phyloP scores from a whole-genome alignment of 2,329 filamentous ascomycete species.

The Biscogniauxia marginata region DNA sequence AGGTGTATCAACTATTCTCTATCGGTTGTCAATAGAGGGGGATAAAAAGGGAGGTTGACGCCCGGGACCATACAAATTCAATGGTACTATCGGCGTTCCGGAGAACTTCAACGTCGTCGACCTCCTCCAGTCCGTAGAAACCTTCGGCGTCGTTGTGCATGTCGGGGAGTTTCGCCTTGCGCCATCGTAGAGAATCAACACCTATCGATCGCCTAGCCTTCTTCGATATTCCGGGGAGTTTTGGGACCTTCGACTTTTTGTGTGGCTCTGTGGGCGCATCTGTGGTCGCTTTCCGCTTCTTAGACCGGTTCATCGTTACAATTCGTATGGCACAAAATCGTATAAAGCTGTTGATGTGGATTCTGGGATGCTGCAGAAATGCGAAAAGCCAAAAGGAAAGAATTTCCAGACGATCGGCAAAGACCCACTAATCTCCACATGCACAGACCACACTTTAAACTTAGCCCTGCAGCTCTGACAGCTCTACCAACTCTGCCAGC shows the following conservation, averaged over 20 bases:
- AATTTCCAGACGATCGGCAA: not conserved
- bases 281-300: constrained; percentile 25
- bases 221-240: constrained; percentile 19
- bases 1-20: constrained; percentile 25
- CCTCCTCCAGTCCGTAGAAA: constrained; percentile 88
- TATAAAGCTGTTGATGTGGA: not conserved
- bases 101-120: constrained; percentile 87
- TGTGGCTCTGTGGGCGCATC: constrained; percentile 18
- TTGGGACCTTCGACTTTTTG: constrained; percentile 22
- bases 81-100: constrained; percentile 56
- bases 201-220: constrained; percentile 43
- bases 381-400: not conserved
- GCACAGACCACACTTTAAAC: constrained; percentile 33
- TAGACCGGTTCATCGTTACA: constrained; percentile 21
- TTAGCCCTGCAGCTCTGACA: constrained; percentile 29
- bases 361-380: not conserved
- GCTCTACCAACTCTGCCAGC: no score
- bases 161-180: constrained; percentile 65
- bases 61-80: constrained; percentile 52
- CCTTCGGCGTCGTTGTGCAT: constrained; percentile 87
- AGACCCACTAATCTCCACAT: not conserved
- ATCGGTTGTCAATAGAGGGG: constrained; percentile 13
- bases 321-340: not conserved
- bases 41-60: not conserved
- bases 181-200: constrained; percentile 54